These are phyloP conservation scores for Neurospora discreta DNA, from an alignment of 495 filamentous ascomycete genomes.

Conservation along the genomic window DNA sequence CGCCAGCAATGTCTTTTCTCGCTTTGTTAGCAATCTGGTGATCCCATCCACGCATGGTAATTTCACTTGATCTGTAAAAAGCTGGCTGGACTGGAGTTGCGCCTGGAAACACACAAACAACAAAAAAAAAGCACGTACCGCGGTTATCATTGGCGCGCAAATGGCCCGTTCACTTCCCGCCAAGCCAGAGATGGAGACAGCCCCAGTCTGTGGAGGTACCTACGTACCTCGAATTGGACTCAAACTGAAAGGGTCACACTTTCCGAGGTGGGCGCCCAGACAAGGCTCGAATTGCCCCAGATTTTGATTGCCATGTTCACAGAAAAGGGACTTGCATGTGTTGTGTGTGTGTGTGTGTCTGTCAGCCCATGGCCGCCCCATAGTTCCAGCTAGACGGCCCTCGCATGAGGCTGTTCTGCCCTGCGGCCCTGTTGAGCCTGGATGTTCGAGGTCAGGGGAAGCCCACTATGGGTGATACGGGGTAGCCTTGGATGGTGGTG, in stretches of 20 bases:
- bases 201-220: neutral
- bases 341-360: neutral
- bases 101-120: no score
- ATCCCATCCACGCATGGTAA: neutral
- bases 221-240: neutral
- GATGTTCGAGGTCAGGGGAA: neutral
- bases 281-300: neutral
- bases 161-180: neutral
- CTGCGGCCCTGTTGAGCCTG: neutral
- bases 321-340: neutral
- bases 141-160: neutral
- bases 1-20: slow-evolving; percentile 1
- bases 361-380: neutral
- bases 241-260: neutral
- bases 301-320: neutral
- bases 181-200: neutral
- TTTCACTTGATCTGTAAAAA: neutral
- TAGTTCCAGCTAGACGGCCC: neutral
- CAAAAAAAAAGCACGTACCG: neutral
- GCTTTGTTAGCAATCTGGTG: neutral
- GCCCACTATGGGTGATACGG: neutral
- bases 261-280: neutral
- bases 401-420: neutral
- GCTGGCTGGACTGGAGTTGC: neutral
- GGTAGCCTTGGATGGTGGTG: neutral